phyloP scores from a whole-genome alignment of 106 monocot species.

The Allium sativum region DNA sequence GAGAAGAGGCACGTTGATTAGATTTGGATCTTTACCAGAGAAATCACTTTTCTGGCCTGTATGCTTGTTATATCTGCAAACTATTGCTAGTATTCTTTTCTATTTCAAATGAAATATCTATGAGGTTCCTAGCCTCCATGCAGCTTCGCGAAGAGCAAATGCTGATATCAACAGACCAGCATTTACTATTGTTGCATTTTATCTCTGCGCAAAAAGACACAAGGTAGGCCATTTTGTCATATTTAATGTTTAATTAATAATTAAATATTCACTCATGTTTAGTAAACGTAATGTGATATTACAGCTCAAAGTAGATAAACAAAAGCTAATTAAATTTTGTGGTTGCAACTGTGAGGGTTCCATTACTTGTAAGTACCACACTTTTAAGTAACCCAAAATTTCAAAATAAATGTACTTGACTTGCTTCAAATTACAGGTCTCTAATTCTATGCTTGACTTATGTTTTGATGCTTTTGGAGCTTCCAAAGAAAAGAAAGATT shows the following conservation, averaged over 20 bases:
- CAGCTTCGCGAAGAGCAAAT: conserved; percentile 26
- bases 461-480: conserved; percentile 90
- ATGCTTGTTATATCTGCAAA: too few species aligned
- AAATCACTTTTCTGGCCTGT: too few species aligned
- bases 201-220: conserved; percentile 15
- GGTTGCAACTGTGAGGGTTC: conserved; percentile 55
- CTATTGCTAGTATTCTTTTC: too few species aligned
- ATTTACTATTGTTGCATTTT: conserved; percentile 61
- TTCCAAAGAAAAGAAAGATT: conserved; percentile 77
- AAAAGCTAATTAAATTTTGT: conserved; percentile 76
- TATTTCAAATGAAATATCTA: too few species aligned
- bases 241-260: neutral
- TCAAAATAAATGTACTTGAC: neutral
- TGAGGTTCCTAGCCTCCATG: too few species aligned
- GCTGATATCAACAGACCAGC: conserved; percentile 48
- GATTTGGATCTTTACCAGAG: too few species aligned
- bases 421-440: conserved; percentile 36
- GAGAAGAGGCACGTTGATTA: too few species aligned
- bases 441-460: conserved; percentile 82
- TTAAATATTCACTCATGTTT: neutral
- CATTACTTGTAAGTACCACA: neutral
- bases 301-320: conserved; percentile 89
- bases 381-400: too few species aligned
- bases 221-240: too few species aligned
- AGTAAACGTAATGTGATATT: too few species aligned